Evolutionary conservation across 164 flowering plant species (phyloP), one percentile per base, ranked within the genome.

Genomic region (Vitis rotundifolia): DNA sequence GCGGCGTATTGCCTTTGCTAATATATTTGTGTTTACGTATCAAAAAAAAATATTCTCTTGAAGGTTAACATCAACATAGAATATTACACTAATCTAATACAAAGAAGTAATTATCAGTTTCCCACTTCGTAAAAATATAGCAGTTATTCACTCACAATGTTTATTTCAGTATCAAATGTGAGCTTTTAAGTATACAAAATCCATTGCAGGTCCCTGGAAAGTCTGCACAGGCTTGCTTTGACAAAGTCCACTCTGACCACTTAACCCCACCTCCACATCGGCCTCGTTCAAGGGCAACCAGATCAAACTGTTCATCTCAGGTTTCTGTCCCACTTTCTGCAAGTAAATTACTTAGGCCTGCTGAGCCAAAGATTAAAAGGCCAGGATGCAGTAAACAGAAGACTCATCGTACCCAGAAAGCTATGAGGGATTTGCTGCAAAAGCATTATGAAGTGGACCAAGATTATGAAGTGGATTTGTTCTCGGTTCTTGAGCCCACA

Each of bases 141-240:
- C 2, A 0, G 44, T 6, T 37, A 37, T 37, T 37, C 44, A 0
- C 44, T 37, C 44, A 37, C 44, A 37, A 37, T 37, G 44, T 37
- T 29, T 10, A 51, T 6, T 49, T 59, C 16, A 19, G 29, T 11
- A 49, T 50, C 19, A 53, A 37, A 16, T 58, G 4, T 57, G 31
- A 22, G 58, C 26, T 48, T 14, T 19, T 64, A 61, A 28, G 16
- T 49, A 18, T 31, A 3, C 15, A 44, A 69, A 64, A 54, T 59
- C 29, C 16, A 64, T 69, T 81, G 68, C 86, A 94, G 98, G 98
- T 94, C 52, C 91, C 97, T 55, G 96, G 98, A 72, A 95, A 95
- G 78, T 87, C 96, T 53, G 92, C 96, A 11, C 86, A 89, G 61
- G 98, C 92, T 13, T 92, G 99, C 79, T 92, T 92, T 68, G 83